phyloP scores from a whole-genome alignment of 805 yeast species.

The Deakozyma indianensis region DNA sequence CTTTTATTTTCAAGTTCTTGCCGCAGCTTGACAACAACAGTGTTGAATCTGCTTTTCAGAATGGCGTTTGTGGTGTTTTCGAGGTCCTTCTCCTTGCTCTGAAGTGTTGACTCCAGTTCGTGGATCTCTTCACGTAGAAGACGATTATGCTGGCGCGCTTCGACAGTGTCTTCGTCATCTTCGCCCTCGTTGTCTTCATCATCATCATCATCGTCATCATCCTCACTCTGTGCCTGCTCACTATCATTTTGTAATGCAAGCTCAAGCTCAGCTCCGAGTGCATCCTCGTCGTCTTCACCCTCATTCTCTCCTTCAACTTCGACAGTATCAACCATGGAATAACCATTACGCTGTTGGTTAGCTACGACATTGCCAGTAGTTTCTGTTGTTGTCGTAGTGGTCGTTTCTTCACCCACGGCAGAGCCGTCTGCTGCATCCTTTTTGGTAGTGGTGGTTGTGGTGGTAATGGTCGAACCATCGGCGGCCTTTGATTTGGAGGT shows the following conservation, averaged over 20 bases:
- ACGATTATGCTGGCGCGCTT: constrained; percentile 47
- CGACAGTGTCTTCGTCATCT: constrained; percentile 39
- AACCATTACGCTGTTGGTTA: constrained; percentile 11
- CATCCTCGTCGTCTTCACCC: constrained; percentile 25
- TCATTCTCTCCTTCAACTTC: constrained; percentile 31
- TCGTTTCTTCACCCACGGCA: constrained; percentile 10
- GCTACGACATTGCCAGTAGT: constrained; percentile 13
- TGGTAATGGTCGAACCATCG: not conserved
- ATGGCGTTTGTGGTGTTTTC: constrained; percentile 66
- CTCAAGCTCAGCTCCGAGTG: constrained; percentile 23
- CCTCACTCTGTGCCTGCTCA: constrained; percentile 41
- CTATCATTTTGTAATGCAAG: constrained; percentile 34
- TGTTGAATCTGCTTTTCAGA: constrained; percentile 73
- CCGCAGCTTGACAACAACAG: constrained; percentile 61
- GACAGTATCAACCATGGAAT: constrained; percentile 4
- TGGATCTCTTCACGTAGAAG: constrained; percentile 71
- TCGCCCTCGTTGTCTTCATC: constrained; percentile 37
- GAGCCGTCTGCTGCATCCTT: constrained; percentile 11
- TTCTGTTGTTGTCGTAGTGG: constrained; percentile 11
- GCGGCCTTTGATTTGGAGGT: not conserved
- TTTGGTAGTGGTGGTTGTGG: not conserved
- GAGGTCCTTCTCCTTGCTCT: constrained; percentile 58
- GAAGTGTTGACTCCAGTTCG: constrained; percentile 68
- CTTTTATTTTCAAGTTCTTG: constrained; percentile 72
- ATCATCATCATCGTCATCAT: constrained; percentile 37